phyloP scores from a whole-genome alignment of 2,329 filamentous ascomycete genomes.

The Periconia macrospinosa region DNA sequence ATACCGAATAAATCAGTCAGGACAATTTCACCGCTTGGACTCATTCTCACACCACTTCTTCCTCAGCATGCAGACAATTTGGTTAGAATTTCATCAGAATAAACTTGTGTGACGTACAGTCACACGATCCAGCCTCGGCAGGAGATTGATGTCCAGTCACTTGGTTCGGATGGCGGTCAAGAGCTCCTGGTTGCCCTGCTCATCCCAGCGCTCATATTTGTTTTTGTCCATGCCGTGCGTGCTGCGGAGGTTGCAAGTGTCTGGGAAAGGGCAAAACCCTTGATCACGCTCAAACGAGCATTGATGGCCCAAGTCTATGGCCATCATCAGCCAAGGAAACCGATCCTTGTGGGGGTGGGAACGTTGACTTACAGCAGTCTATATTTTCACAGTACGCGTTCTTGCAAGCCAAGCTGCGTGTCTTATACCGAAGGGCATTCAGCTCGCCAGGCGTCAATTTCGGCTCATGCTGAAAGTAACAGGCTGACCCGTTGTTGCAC shows the following conservation, averaged over 20 bases:
- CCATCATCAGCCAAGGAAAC: constrained; percentile 5
- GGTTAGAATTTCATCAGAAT: background rate
- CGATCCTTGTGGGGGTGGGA: background rate
- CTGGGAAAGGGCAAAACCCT: constrained; percentile 40
- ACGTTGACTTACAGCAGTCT: constrained; percentile 42
- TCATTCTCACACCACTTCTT: no score
- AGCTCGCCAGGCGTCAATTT: constrained; percentile 41
- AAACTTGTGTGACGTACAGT: background rate
- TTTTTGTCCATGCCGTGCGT: constrained; percentile 46
- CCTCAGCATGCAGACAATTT: no score
- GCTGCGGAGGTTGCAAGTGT: constrained; percentile 41
- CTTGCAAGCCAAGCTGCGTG: constrained; percentile 44
- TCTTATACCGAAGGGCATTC: constrained; percentile 46
- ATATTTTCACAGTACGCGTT: constrained; percentile 44
- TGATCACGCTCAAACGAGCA: constrained; percentile 40
- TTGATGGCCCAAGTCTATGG: constrained; percentile 43
- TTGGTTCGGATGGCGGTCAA: background rate
- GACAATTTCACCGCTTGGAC: no score
- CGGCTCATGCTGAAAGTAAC: constrained; percentile 47
- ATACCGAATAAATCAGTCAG: no score
- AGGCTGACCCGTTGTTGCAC: constrained; percentile 45
- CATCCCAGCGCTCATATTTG: constrained; percentile 28
- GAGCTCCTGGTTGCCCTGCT: constrained; percentile 20
- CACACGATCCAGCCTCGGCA: background rate
- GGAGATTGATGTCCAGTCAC: background rate